Evolutionary conservation across 106 monocot species (phyloP).

Genomic region (Xerophyta viscosa): DNA sequence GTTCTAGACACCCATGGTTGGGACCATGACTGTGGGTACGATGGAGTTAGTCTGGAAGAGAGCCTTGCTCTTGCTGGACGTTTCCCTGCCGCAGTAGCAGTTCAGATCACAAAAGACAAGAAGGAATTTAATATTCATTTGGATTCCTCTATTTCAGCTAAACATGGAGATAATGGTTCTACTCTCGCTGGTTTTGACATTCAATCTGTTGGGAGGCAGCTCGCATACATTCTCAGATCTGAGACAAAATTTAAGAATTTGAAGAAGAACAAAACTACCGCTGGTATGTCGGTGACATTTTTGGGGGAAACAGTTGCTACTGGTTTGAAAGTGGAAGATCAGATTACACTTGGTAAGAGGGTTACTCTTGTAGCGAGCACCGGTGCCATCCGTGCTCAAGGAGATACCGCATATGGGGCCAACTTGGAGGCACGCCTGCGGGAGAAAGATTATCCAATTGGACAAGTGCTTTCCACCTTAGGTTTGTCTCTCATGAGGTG

Average conservation of each 20-base stretch:
- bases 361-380: conserved; percentile 54
- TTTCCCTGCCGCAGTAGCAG: conserved; percentile 53
- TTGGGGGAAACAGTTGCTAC: conserved; percentile 76
- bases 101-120: conserved; percentile 92
- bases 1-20: conserved; percentile 83
- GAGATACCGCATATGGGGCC: conserved; percentile 81
- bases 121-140: conserved; percentile 88
- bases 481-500: conserved; percentile 89
- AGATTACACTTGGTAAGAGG: conserved; percentile 66
- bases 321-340: conserved; percentile 82
- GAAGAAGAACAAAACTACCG: conserved; percentile 81
- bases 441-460: conserved; percentile 78
- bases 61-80: conserved; percentile 49
- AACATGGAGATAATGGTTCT: conserved; percentile 76
- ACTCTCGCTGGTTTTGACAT: conserved; percentile 82
- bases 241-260: conserved; percentile 85
- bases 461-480: conserved; percentile 61
- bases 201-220: conserved; percentile 74
- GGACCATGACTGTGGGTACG: conserved; percentile 97
- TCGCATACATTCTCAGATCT: conserved; percentile 63
- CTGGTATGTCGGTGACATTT: conserved; percentile 73
- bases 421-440: conserved; percentile 74
- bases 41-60: conserved; percentile 84
- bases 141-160: conserved; percentile 73
- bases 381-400: conserved; percentile 73